Evolutionary conservation across 2,329 filamentous ascomycete genomes (phyloP).

Genomic region (Ophiocordyceps sinensis): DNA sequence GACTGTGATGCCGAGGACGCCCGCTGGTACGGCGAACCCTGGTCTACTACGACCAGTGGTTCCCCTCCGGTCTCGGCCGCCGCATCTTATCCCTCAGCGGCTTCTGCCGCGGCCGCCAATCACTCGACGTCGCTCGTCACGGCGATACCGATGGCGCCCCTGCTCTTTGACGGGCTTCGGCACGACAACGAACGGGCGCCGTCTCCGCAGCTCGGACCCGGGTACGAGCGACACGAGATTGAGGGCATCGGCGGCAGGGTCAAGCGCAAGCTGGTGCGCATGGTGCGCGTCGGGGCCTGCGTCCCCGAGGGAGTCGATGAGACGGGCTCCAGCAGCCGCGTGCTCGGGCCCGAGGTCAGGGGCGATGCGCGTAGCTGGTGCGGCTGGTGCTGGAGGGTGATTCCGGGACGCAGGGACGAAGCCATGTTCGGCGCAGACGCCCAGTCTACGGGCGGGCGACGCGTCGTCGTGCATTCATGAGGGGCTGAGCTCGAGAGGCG

Average conservation of each 20-base stretch:
- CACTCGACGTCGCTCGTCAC: neutral
- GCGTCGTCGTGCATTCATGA: neutral
- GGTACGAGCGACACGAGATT: constrained; percentile 77
- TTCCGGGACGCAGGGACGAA: constrained; percentile 41
- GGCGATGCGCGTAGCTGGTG: constrained; percentile 71
- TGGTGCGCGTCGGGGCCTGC: constrained; percentile 66
- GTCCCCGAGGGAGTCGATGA: constrained; percentile 82
- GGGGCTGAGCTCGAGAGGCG: neutral
- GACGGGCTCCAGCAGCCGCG: constrained; percentile 41
- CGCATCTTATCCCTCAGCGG: constrained; percentile 1
- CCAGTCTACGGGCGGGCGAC: neutral
- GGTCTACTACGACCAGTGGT: neutral
- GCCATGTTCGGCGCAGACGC: neutral
- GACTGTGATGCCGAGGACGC: constrained; percentile 74
- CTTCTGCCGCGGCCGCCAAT: neutral
- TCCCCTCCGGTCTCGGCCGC: constrained; percentile 8
- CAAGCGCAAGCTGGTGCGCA: constrained; percentile 75
- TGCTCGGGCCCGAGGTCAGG: constrained; percentile 54
- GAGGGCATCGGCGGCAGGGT: constrained; percentile 80
- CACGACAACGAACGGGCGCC: constrained; percentile 26
- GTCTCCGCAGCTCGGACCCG: constrained; percentile 43
- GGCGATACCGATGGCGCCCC: constrained; percentile 9
- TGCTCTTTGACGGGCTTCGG: constrained; percentile 16
- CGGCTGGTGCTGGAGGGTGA: constrained; percentile 73
- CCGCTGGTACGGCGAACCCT: constrained; percentile 15